A percentile compares a stretch with the other conserved stretches of the same genome.
Evolutionary conservation across 352 stramenopile genomes (phyloP).

Genomic region (Phytopythium oedochilum): DNA sequence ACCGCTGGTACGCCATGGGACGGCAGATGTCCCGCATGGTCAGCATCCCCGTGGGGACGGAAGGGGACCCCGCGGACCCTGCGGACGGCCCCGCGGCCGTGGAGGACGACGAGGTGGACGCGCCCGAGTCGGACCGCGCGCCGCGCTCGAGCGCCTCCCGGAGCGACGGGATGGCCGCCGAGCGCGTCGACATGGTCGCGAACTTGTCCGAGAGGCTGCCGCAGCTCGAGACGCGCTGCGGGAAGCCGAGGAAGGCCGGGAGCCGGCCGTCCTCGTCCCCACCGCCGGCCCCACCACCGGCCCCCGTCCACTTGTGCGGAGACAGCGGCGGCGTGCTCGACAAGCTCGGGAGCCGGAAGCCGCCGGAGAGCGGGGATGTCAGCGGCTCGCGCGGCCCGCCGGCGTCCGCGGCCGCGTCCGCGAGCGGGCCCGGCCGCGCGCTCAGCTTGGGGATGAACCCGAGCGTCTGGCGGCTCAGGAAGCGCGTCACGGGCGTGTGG

Average conservation of each 20-base stretch:
- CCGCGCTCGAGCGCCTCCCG: constrained; percentile 22
- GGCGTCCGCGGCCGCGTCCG: constrained; percentile 2
- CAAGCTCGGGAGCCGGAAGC: constrained; percentile 45
- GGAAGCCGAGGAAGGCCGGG: background rate
- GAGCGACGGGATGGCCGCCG: constrained; percentile 30
- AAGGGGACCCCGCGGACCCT: constrained; percentile 14
- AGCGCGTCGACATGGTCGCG: constrained; percentile 14
- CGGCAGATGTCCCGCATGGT: constrained; percentile 46
- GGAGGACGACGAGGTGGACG: constrained; percentile 18
- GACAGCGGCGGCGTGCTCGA: constrained; percentile 33
- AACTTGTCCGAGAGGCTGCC: constrained; percentile 27
- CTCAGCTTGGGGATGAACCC: constrained; percentile 51
- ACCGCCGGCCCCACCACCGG: too few species aligned
- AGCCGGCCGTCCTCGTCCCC: constrained; percentile 4
- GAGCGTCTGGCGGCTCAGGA: constrained; percentile 58
- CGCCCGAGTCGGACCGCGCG: constrained; percentile 6
- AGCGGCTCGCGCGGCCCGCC: background rate
- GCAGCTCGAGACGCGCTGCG: constrained; percentile 6
- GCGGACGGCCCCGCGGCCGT: background rate
- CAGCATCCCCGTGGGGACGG: constrained; percentile 11
- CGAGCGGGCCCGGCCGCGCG: constrained; percentile 11
- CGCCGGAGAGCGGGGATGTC: constrained; percentile 16
- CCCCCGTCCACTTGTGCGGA: constrained; percentile 32
- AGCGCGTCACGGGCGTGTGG: constrained; percentile 51
- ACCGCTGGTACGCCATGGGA: constrained; percentile 59